Percentiles rank a stretch among this genome's conserved stretches.
Evolutionary conservation across 2,329 filamentous ascomycete species (phyloP).

Genomic region (Ophiostoma fasciatum): DNA sequence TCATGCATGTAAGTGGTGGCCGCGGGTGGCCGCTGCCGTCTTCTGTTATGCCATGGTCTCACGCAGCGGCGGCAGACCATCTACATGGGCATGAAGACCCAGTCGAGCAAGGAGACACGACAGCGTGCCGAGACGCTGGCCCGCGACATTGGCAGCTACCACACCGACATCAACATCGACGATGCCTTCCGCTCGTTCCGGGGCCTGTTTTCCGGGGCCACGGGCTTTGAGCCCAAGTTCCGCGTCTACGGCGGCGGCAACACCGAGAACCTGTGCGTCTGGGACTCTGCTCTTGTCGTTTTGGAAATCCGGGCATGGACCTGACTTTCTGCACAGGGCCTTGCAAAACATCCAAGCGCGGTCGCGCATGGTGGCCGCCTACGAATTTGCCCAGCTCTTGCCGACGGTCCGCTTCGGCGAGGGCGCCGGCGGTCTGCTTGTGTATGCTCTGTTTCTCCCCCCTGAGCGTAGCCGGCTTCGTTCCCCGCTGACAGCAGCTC

Average conservation of each 20-base stretch:
- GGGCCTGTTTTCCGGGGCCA: slow-evolving; percentile 40
- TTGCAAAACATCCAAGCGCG: slow-evolving; percentile 53
- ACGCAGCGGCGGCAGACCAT: too few relatives aligned
- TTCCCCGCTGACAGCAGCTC: too few relatives aligned
- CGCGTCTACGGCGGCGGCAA: slow-evolving; percentile 47
- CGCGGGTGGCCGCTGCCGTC: too few relatives aligned
- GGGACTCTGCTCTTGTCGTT: neutral
- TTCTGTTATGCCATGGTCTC: too few relatives aligned
- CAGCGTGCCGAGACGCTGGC: slow-evolving; percentile 47
- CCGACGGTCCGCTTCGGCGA: slow-evolving; percentile 10
- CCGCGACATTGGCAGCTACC: slow-evolving; percentile 52
- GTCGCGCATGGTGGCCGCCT: slow-evolving; percentile 43
- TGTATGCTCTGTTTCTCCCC: neutral
- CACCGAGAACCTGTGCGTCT: slow-evolving; percentile 45
- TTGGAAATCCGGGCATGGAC: too few relatives aligned
- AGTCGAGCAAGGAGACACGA: slow-evolving; percentile 51
- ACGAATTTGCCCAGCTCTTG: slow-evolving; percentile 23
- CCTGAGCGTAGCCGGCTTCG: too few relatives aligned
- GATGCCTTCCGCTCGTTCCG: slow-evolving; percentile 45
- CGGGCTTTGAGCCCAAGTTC: slow-evolving; percentile 39
- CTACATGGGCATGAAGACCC: slow-evolving; percentile 58
- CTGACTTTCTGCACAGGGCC: slow-evolving; percentile 24
- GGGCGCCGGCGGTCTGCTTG: slow-evolving; percentile 11
- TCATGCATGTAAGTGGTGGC: slow-evolving; percentile 14
- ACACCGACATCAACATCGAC: slow-evolving; percentile 62